These are phyloP conservation scores for Krasilnikovozyma curviuscula DNA, from an alignment of 768 basidiomycete species.

Conservation along the genomic window DNA sequence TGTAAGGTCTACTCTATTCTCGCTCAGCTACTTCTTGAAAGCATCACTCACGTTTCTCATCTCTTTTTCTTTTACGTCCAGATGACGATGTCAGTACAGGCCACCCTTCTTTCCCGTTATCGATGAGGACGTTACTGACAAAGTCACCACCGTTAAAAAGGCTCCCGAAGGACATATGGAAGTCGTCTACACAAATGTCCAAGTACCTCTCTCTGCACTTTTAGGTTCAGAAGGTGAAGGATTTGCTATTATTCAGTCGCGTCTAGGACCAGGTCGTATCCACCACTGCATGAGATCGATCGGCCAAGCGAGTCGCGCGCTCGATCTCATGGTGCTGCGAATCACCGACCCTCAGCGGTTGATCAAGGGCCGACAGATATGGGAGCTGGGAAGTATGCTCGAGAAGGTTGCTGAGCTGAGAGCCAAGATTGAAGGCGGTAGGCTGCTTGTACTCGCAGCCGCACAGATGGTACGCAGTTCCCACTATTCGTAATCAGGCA, in stretches of 20 bases:
- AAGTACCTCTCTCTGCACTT: conserved; percentile 62
- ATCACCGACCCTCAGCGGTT: conserved; percentile 67
- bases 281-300: conserved; percentile 98
- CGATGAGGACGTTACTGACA: conserved; percentile 12
- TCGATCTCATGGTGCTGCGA: conserved; percentile 72
- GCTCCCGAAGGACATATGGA: conserved; percentile 79
- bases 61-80: too few relatives aligned
- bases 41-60: too few relatives aligned
- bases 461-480: conserved; percentile 47
- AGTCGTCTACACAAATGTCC: conserved; percentile 81
- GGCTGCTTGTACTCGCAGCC: conserved; percentile 77
- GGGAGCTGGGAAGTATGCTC: conserved; percentile 48
- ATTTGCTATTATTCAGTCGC: conserved; percentile 95
- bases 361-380: background rate
- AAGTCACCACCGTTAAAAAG: background rate
- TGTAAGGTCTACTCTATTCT: conserved; percentile 20
- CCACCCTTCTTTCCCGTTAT: too few relatives aligned
- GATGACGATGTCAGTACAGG: too few relatives aligned
- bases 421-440: conserved; percentile 74
- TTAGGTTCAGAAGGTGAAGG: conserved; percentile 67
- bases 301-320: conserved; percentile 61
- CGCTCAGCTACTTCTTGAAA: too few relatives aligned
- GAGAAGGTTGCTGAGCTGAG: conserved; percentile 79
- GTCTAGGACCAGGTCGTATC: conserved; percentile 86
- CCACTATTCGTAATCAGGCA: background rate